phyloP scores from a whole-genome alignment of 1,284 basidiomycete genomes.

The Naganishia liquefaciens region DNA sequence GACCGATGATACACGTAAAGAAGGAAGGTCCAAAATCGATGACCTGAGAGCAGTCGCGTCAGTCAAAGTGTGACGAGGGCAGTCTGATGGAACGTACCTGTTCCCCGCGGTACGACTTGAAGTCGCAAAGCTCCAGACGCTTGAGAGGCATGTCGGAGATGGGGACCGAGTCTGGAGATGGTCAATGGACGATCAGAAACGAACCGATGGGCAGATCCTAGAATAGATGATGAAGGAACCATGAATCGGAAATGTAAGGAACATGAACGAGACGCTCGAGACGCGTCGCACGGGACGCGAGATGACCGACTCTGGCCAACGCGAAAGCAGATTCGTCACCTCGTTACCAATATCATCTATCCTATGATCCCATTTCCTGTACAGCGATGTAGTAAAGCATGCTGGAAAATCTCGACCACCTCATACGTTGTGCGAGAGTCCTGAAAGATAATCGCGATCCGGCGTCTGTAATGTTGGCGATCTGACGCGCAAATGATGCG shows the following conservation, averaged over 20 bases:
- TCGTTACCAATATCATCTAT: too few species aligned
- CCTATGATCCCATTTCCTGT: too few species aligned
- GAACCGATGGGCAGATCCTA: neutral
- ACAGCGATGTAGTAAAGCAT: too few species aligned
- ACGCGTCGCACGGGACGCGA: constrained; percentile 5
- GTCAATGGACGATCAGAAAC: neutral
- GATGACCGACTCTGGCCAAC: neutral
- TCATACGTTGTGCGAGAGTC: too few species aligned
- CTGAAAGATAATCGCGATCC: too few species aligned
- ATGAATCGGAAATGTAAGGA: neutral
- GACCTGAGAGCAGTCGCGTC: constrained; percentile 35
- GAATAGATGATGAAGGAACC: neutral
- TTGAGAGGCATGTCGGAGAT: constrained; percentile 50
- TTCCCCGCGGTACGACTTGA: constrained; percentile 77
- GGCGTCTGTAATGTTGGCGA: too few species aligned
- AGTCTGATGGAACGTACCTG: constrained; percentile 54
- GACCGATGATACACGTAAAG: constrained; percentile 95
- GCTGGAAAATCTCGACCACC: too few species aligned
- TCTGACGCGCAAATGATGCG: too few species aligned
- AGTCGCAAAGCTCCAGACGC: constrained; percentile 80
- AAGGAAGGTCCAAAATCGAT: constrained; percentile 57
- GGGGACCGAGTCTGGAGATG: neutral
- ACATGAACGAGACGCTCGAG: constrained; percentile 3
- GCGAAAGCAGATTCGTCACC: too few species aligned
- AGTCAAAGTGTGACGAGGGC: neutral